These are phyloP conservation scores for Apiospora marii DNA, from an alignment of 2,329 filamentous ascomycete genomes.

Conservation along the genomic window DNA sequence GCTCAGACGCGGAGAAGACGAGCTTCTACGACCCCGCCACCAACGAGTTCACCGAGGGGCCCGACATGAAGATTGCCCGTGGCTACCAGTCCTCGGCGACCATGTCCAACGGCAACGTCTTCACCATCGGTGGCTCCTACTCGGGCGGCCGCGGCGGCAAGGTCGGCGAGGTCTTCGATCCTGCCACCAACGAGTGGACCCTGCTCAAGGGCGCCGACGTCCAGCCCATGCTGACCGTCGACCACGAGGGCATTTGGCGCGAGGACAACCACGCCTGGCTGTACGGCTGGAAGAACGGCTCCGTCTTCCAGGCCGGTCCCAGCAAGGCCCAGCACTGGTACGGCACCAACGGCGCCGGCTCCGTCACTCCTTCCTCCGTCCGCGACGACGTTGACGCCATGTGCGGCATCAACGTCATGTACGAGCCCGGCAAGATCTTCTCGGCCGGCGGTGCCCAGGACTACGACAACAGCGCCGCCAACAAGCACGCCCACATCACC, in stretches of 20 bases:
- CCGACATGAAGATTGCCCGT: slow-evolving; percentile 47
- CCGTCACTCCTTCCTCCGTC: slow-evolving; percentile 49
- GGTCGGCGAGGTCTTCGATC: slow-evolving; percentile 55
- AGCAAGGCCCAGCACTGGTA: slow-evolving; percentile 66
- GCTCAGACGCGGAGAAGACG: slow-evolving; percentile 49
- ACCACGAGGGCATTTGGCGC: slow-evolving; percentile 29
- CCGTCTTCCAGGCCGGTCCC: slow-evolving; percentile 63
- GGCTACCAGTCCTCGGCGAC: slow-evolving; percentile 54
- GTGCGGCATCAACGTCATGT: slow-evolving; percentile 65
- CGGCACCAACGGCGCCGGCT: slow-evolving; percentile 52
- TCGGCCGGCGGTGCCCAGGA: slow-evolving; percentile 53
- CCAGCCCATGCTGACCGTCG: slow-evolving; percentile 50
- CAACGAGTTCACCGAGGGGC: slow-evolving; percentile 41
- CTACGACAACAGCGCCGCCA: slow-evolving; percentile 48
- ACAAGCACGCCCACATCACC: slow-evolving; percentile 52
- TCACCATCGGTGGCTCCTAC: slow-evolving; percentile 60
- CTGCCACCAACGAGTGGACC: slow-evolving; percentile 49
- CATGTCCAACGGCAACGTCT: slow-evolving; percentile 54
- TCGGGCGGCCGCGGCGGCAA: slow-evolving; percentile 53
- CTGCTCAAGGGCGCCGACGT: slow-evolving; percentile 46
- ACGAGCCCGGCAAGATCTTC: slow-evolving; percentile 65
- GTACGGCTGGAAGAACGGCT: slow-evolving; percentile 53
- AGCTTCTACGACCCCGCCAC: slow-evolving; percentile 47
- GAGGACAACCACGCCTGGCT: slow-evolving; percentile 62
- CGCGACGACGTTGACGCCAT: slow-evolving; percentile 57